phyloP scores from a whole-genome alignment of 129 eudicot species.

The Artemisia argyi region DNA sequence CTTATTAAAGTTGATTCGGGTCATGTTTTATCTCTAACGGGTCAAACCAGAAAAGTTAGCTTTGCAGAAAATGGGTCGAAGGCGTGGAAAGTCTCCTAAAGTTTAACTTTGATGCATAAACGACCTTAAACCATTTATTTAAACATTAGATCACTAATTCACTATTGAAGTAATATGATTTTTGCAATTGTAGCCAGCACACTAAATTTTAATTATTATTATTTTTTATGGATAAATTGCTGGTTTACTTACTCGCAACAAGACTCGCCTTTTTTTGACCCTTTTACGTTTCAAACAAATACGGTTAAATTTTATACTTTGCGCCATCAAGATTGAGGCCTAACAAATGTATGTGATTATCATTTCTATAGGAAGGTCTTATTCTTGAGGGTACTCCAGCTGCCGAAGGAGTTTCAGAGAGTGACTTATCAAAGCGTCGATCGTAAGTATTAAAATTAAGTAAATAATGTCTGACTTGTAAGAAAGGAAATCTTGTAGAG shows the following conservation, averaged over 20 bases:
- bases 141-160: neutral
- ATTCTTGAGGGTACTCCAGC: constrained; percentile 93
- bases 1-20: neutral
- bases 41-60: neutral
- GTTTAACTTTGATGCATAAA: neutral
- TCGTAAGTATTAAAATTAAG: constrained; percentile 46
- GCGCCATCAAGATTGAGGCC: neutral
- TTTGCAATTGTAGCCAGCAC: neutral
- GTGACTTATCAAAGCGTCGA: constrained; percentile 81
- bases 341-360: constrained; percentile 24
- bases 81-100: neutral
- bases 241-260: neutral
- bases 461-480: neutral
- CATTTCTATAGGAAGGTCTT: constrained; percentile 75
- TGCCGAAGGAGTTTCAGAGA: constrained; percentile 90
- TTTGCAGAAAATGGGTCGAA: neutral
- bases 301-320: neutral
- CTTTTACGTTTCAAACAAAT: neutral
- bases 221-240: neutral
- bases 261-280: neutral
- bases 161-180: neutral
- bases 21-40: neutral
- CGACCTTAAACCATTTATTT: neutral
- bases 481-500: neutral
- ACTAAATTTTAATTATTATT: neutral